Evolutionary conservation across 805 yeast species (phyloP).

Genomic region (Debaryomyces prosopidis): DNA sequence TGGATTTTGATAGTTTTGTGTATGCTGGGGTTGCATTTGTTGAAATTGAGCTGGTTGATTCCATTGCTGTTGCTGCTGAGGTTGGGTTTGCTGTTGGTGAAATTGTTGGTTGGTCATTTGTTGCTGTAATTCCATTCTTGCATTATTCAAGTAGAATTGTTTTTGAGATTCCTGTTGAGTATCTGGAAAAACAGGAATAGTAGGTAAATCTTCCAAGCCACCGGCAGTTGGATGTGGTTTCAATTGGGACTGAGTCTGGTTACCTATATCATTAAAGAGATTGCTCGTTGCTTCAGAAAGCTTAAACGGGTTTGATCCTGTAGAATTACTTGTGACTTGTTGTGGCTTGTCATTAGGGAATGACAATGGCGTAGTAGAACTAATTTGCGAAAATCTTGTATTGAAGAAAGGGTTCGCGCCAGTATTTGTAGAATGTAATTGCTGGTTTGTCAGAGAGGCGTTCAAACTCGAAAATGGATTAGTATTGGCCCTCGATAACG

Average conservation of each 20-base stretch:
- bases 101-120: conserved; percentile 15
- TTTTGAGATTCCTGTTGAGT: conserved; percentile 49
- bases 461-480: conserved; percentile 37
- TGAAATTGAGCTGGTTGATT: conserved; percentile 5
- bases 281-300: conserved; percentile 35
- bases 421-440: conserved; percentile 16
- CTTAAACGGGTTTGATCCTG: conserved; percentile 66
- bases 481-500: conserved; percentile 29
- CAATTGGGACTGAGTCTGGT: conserved; percentile 23
- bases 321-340: conserved; percentile 34
- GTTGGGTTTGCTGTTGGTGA: conserved; percentile 7
- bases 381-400: conserved; percentile 32
- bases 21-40: conserved; percentile 1
- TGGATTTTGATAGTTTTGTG: conserved; percentile 5
- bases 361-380: conserved; percentile 33
- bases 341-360: conserved; percentile 14
- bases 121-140: conserved; percentile 33
- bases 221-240: conserved; percentile 67
- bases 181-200: conserved; percentile 69
- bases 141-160: conserved; percentile 36
- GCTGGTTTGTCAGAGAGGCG: conserved; percentile 16
- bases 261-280: conserved; percentile 24
- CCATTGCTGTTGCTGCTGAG: conserved; percentile 9
- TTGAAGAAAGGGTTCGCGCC: conserved; percentile 47
- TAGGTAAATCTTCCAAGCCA: conserved; percentile 66